Evolutionary conservation across 768 basidiomycete genomes (phyloP), one percentile per base, ranked within the genome.

Genomic region (Serendipita sp.): DNA sequence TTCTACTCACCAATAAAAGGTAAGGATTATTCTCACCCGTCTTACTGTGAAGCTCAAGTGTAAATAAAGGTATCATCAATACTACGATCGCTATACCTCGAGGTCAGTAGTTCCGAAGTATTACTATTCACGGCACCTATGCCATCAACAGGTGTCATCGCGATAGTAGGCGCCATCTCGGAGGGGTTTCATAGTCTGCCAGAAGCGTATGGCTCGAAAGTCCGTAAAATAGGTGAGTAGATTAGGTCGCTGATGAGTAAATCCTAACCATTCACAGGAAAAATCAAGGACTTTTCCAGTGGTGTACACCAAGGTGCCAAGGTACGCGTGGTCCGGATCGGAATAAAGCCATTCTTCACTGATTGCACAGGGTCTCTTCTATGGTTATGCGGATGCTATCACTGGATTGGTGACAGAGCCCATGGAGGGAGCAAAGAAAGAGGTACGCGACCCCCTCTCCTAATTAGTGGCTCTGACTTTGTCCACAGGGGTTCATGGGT

Each of bases 281-380:
- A 75, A 63, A 75, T 81, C n/a, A 73, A 73, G 0, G 74, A 73
- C 62, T 75, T 78, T 58, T 67, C 65, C 9, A 75, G 72, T 65
- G 80, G 80, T 0, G 64, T 81, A 4, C 75, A 71, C 61, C 79
- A 79, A 66, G 79, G 74, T 11, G 79, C 76, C 16, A 79, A 79
- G 74, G 77, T 76, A 20, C 22, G 62, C 53, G 45, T 28, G 30
- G 42, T 22, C 24, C 60, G 38, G 13, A 24, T 7, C 22, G 60
- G 26, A 22, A 13, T 24, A n/a, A 7, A 20, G 4, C 24, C 42
- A 20, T 9, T 34, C 3, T 48, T 63, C 16, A 63, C 7, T 9
- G 28, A 17, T 17, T 42, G 42, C n/a, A 60, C 26, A 61, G 64
- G 71, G 71, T 14, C 63, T 74, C 16, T 71, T 70, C 62, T 73